A percentile compares a stretch with the other conserved stretches of the same genome.
These are phyloP conservation scores for Colletotrichum cordylinicola DNA, from an alignment of 2,329 filamentous ascomycete genomes.

Conservation along the genomic window DNA sequence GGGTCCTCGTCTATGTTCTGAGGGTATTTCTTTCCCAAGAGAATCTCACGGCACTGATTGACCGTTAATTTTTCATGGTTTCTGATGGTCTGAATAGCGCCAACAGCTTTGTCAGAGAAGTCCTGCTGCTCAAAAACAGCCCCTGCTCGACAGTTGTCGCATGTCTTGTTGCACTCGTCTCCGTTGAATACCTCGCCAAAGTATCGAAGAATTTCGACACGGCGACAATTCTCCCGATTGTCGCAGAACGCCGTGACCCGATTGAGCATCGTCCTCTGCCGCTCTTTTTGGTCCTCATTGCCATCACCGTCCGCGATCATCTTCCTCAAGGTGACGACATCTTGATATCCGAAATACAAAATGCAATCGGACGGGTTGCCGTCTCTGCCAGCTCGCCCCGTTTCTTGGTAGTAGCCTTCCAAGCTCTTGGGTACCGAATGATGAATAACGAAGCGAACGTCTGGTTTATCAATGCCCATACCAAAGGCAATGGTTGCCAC, in stretches of 20 bases:
- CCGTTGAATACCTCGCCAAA: conserved; percentile 85
- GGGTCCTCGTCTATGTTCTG: conserved; percentile 60
- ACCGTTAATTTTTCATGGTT: conserved; percentile 70
- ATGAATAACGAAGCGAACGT: conserved; percentile 96
- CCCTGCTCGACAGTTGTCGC: conserved; percentile 87
- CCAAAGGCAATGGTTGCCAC: conserved; percentile 98
- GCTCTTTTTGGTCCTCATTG: conserved; percentile 78
- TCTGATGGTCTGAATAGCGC: conserved; percentile 73
- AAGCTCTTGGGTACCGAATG: conserved; percentile 92
- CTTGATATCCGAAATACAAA: conserved; percentile 84
- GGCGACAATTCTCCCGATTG: conserved; percentile 85
- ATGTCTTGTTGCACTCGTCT: conserved; percentile 74
- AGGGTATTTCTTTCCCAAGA: conserved; percentile 73
- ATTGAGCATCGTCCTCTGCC: conserved; percentile 84
- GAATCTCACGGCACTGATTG: conserved; percentile 82
- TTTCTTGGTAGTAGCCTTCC: conserved; percentile 98
- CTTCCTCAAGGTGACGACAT: conserved; percentile 74
- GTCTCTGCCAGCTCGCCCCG: conserved; percentile 91
- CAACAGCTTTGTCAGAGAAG: conserved; percentile 75
- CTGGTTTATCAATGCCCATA: conserved; percentile 99
- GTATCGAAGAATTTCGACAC: conserved; percentile 89
- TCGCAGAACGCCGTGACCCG: conserved; percentile 89
- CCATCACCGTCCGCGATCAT: conserved; percentile 88
- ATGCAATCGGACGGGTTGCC: conserved; percentile 88
- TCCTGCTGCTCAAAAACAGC: conserved; percentile 76